Percentiles rank a stretch among this genome's conserved stretches.
Conservation (phyloP, 2,329 filamentous ascomycete species). For the Orbilia quercus region DNA sequence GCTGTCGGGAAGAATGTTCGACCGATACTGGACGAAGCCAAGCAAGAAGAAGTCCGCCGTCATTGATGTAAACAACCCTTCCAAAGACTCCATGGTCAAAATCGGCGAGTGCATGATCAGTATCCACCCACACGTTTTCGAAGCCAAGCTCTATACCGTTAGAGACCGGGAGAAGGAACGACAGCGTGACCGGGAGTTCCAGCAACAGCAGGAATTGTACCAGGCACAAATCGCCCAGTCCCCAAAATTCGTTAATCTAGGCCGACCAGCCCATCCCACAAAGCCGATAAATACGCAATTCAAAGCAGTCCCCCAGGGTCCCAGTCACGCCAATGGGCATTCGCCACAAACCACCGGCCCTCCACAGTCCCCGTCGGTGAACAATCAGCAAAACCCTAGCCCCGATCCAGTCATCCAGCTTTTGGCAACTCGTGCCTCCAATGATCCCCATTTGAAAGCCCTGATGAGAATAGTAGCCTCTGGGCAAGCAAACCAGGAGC, state of each 20-base stretch:
- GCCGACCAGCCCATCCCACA: constrained; percentile 8
- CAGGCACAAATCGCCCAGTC: constrained; percentile 49
- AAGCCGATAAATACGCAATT: constrained; percentile 42
- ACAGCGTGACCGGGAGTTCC: constrained; percentile 65
- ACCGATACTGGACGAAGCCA: constrained; percentile 82
- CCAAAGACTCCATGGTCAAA: constrained; percentile 77
- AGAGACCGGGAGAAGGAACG: constrained; percentile 68
- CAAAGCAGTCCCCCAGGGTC: constrained; percentile 23
- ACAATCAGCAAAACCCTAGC: constrained; percentile 61
- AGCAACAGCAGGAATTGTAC: constrained; percentile 45
- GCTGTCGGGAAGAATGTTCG: constrained; percentile 74
- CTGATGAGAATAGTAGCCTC: constrained; percentile 86
- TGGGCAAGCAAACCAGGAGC: constrained; percentile 76
- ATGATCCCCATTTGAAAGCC: constrained; percentile 77
- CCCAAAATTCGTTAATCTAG: constrained; percentile 21
- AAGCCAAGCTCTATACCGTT: constrained; percentile 78
- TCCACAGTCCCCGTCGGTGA: constrained; percentile 20
- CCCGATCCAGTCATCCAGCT: constrained; percentile 84
- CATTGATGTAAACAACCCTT: constrained; percentile 73
- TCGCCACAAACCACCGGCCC: constrained; percentile 4
- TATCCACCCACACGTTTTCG: constrained; percentile 82
- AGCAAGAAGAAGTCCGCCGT: constrained; percentile 72
- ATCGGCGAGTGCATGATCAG: constrained; percentile 79
- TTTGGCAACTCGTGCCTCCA: constrained; percentile 78
- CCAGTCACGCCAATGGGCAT: constrained; percentile 25